Conservation (phyloP, 192 early-diverging fungal species). For the Spinellus fusiger region DNA sequence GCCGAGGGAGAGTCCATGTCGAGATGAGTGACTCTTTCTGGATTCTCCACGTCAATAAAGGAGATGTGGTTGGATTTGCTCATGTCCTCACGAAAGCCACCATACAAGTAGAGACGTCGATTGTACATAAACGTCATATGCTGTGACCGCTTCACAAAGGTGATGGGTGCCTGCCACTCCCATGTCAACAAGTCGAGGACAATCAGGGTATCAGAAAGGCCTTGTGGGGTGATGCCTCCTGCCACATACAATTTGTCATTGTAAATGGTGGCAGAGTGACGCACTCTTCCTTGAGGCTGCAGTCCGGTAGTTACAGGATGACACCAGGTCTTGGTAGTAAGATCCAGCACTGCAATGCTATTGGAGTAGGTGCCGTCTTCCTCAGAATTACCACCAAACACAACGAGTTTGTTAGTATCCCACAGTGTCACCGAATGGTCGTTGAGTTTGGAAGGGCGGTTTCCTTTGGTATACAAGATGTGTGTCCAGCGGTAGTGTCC, state of each 20-base stretch:
- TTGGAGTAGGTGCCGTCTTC: slow-evolving; percentile 46
- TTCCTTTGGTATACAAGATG: slow-evolving; percentile 46
- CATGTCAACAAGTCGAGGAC: slow-evolving; percentile 50
- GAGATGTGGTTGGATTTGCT: slow-evolving; percentile 46
- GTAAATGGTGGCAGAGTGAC: slow-evolving; percentile 57
- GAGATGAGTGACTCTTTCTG: slow-evolving; percentile 38
- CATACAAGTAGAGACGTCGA: slow-evolving; percentile 52
- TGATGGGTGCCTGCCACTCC: slow-evolving; percentile 50
- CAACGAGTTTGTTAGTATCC: slow-evolving; percentile 50
- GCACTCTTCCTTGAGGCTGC: slow-evolving; percentile 44
- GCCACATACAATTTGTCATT: slow-evolving; percentile 59
- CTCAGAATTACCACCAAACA: slow-evolving; percentile 53
- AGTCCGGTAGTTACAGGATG: slow-evolving; percentile 42
- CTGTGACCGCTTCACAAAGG: slow-evolving; percentile 45
- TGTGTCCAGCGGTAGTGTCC: slow-evolving; percentile 39
- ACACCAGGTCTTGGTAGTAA: slow-evolving; percentile 55
- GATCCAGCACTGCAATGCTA: slow-evolving; percentile 54
- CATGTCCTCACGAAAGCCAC: slow-evolving; percentile 53
- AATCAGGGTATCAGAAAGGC: slow-evolving; percentile 28
- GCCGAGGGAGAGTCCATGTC: slow-evolving; percentile 41
- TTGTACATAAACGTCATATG: slow-evolving; percentile 54
- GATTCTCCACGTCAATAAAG: slow-evolving; percentile 45
- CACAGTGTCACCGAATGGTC: slow-evolving; percentile 58
- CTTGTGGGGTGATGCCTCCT: slow-evolving; percentile 37
- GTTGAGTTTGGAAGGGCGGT: slow-evolving; percentile 43